Conservation (phyloP, 1,284 basidiomycete genomes). For the Trichosporon faecale region DNA sequence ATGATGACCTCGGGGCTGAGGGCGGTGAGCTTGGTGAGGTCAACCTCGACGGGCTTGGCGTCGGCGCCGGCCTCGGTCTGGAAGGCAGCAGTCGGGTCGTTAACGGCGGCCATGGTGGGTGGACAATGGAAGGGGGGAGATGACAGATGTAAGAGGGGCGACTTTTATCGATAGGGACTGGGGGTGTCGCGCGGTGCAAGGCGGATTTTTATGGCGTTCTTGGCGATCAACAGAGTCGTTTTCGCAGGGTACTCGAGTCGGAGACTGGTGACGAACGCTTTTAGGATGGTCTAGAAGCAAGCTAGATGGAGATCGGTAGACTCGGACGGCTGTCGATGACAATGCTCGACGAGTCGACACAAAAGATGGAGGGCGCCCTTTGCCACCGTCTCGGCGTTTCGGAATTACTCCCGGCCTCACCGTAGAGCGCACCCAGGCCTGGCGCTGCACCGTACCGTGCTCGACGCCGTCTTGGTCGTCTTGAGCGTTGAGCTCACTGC, state of each 20-base stretch:
- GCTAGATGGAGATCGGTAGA: not conserved
- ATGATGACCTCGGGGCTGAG: conserved; percentile 94
- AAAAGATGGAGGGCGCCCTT: not conserved
- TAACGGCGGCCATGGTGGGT: conserved; percentile 29
- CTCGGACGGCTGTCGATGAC: not conserved
- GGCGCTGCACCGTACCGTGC: not conserved
- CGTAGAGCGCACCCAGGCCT: conserved; percentile 1
- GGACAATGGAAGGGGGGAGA: not conserved
- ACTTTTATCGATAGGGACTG: conserved; percentile 3
- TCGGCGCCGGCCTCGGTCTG: conserved; percentile 23
- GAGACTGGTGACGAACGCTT: not conserved
- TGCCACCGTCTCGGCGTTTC: conserved; percentile 5
- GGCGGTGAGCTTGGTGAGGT: conserved; percentile 77
- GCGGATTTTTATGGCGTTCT: not conserved
- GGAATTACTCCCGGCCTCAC: conserved; percentile 6
- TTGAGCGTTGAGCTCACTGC: conserved; percentile 7
- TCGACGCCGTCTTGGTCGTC: conserved; percentile 4
- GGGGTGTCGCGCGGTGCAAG: not conserved
- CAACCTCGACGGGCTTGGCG: conserved; percentile 60
- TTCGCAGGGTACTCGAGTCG: conserved; percentile 7
- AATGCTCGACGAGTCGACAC: conserved; percentile 7
- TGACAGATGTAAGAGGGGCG: not conserved
- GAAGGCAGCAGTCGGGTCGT: conserved; percentile 39
- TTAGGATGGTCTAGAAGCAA: not conserved
- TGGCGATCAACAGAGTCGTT: not conserved